Conservation (phyloP, 495 filamentous ascomycete species). For the Durotheca rogersii region DNA sequence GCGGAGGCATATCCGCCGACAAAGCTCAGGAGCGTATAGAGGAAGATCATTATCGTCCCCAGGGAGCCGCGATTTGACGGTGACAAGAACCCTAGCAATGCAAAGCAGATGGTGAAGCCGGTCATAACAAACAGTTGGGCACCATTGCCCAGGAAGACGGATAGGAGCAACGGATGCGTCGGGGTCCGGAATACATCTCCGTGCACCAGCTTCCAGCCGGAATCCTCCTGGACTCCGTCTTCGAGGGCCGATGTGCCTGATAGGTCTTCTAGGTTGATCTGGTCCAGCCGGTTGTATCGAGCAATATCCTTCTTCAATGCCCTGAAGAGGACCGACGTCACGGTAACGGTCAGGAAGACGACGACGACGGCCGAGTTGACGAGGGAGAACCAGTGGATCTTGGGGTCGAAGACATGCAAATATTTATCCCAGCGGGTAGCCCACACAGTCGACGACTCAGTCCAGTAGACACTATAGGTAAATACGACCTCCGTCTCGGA, state of each 20-base stretch:
- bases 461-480: slow-evolving; percentile 91
- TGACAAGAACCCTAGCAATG: slow-evolving; percentile 89
- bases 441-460: slow-evolving; percentile 75
- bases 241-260: slow-evolving; percentile 73
- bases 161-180: slow-evolving; percentile 75
- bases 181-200: slow-evolving; percentile 96
- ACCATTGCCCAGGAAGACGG: slow-evolving; percentile 88
- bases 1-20: slow-evolving; percentile 90
- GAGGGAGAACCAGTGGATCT: slow-evolving; percentile 97
- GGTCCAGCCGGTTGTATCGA: slow-evolving; percentile 89
- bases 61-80: slow-evolving; percentile 92
- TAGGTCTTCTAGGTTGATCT: slow-evolving; percentile 81
- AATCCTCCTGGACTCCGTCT: slow-evolving; percentile 95
- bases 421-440: slow-evolving; percentile 98
- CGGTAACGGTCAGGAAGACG: slow-evolving; percentile 84
- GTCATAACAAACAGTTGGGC: slow-evolving; percentile 98
- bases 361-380: slow-evolving; percentile 94
- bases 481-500: slow-evolving; percentile 63
- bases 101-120: slow-evolving; percentile 89
- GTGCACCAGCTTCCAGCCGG: slow-evolving; percentile 97
- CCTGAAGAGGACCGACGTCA: slow-evolving; percentile 81
- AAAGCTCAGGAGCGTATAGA: slow-evolving; percentile 90
- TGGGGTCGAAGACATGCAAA: slow-evolving; percentile 89
- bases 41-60: slow-evolving; percentile 83
- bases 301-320: slow-evolving; percentile 92